Evolutionary conservation across 1,284 basidiomycete genomes (phyloP).

Genomic region (Sanghuangporus weigelae): DNA sequence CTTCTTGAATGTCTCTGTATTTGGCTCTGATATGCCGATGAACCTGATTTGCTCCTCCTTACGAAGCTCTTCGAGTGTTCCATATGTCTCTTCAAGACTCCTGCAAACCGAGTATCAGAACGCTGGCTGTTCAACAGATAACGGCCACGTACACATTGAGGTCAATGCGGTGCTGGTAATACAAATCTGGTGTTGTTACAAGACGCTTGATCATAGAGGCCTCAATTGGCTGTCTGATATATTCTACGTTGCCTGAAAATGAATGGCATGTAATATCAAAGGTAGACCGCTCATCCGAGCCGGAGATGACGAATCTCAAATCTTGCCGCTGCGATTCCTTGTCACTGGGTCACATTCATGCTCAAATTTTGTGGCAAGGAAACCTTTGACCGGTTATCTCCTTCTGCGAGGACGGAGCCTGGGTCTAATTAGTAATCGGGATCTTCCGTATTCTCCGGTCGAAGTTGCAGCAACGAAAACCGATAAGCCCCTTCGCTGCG

Average conservation of each 20-base stretch:
- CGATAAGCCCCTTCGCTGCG: conserved; percentile 18
- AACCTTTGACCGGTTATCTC: conserved; percentile 21
- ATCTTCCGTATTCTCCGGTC: background rate
- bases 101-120: background rate
- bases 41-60: conserved; percentile 31
- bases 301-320: conserved; percentile 8
- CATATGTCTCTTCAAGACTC: conserved; percentile 21
- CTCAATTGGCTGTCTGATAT: conserved; percentile 16
- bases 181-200: conserved; percentile 18
- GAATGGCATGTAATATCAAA: background rate
- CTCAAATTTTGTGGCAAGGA: conserved; percentile 22
- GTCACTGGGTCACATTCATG: conserved; percentile 11
- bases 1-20: conserved; percentile 25
- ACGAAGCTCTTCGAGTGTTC: conserved; percentile 17
- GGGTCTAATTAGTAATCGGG: background rate
- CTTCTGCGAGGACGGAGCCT: conserved; percentile 18
- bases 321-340: conserved; percentile 6
- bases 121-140: background rate
- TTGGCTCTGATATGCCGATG: conserved; percentile 35
- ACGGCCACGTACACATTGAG: conserved; percentile 11
- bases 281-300: background rate
- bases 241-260: conserved; percentile 13
- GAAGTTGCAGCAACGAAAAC: background rate
- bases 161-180: conserved; percentile 21
- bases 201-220: conserved; percentile 16